Conservation (phyloP, 2,329 filamentous ascomycete genomes). For the Phyllosticta capitalensis region DNA sequence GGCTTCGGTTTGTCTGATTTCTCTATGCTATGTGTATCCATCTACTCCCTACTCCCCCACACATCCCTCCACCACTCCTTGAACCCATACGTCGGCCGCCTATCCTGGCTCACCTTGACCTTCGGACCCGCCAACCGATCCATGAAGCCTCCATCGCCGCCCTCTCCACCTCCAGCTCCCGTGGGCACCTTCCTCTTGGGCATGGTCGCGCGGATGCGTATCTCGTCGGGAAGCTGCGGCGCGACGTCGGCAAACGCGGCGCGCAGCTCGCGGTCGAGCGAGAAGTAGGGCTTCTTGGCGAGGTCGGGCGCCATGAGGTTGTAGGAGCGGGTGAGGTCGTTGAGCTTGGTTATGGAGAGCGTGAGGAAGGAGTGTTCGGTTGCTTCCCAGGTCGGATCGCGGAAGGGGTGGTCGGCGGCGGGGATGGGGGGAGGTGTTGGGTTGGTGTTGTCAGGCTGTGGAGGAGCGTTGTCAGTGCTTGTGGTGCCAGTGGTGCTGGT, state of each 20-base stretch:
- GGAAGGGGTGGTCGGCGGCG: slow-evolving; percentile 49
- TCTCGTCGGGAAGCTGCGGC: slow-evolving; percentile 61
- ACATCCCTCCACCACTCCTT: slow-evolving; percentile 84
- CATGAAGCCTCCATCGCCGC: slow-evolving; percentile 45
- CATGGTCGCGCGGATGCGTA: slow-evolving; percentile 56
- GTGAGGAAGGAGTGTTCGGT: slow-evolving; percentile 66
- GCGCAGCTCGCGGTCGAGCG: slow-evolving; percentile 68
- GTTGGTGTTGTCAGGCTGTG: slow-evolving; percentile 15
- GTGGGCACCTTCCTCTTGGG: slow-evolving; percentile 19
- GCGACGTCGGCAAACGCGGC: slow-evolving; percentile 82
- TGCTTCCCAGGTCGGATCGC: slow-evolving; percentile 66
- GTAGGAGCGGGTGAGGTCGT: slow-evolving; percentile 73
- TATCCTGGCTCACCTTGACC: slow-evolving; percentile 63
- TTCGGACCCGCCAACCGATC: slow-evolving; percentile 48
- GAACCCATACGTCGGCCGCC: slow-evolving; percentile 70
- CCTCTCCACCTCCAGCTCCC: slow-evolving; percentile 25
- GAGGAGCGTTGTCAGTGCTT: neutral
- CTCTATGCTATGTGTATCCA: no score
- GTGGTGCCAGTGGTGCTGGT: neutral
- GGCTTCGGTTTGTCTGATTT: no score
- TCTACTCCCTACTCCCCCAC: slow-evolving; percentile 26
- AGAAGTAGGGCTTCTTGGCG: slow-evolving; percentile 88
- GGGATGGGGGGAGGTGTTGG: slow-evolving; percentile 25
- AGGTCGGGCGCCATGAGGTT: slow-evolving; percentile 90
- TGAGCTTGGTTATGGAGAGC: slow-evolving; percentile 68